A percentile compares a stretch with the other conserved stretches of the same genome.
Conservation (phyloP, 2,329 filamentous ascomycete species). For the Fusarium caatingaense region DNA sequence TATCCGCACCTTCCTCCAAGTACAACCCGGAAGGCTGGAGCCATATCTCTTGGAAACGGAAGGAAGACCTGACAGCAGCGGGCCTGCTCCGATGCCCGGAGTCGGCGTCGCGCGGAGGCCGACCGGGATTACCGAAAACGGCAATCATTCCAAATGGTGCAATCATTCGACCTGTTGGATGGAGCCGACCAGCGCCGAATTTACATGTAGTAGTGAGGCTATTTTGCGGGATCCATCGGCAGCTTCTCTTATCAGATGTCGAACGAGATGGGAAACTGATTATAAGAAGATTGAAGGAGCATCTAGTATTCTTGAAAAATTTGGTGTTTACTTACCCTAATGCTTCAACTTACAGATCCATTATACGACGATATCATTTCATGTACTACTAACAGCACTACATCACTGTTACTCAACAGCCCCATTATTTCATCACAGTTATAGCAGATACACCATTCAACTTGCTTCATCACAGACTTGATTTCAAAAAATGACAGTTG, state of each 20-base stretch:
- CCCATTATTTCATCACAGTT: not conserved
- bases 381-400: not conserved
- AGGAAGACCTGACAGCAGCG: constrained; percentile 1
- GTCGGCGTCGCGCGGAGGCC: constrained; percentile 37
- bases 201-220: constrained; percentile 25
- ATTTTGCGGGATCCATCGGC: constrained; percentile 42
- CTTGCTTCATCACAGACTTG: not conserved
- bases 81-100: constrained; percentile 35
- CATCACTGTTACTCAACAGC: not conserved
- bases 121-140: constrained; percentile 39
- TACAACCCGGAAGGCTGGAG: not conserved
- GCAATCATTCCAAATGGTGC: constrained; percentile 20
- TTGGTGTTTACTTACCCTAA: not conserved
- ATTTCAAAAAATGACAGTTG: constrained; percentile 25
- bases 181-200: not conserved
- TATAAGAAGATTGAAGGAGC: constrained; percentile 6
- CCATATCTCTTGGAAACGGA: not conserved
- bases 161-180: constrained; percentile 34
- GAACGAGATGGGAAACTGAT: constrained; percentile 13
- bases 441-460: not conserved
- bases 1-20: not conserved
- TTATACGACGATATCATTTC: not conserved
- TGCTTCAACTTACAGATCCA: not conserved
- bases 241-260: constrained; percentile 6
- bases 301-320: not conserved